Percentiles rank a stretch among this genome's conserved stretches.
phyloP scores from a whole-genome alignment of 1,139 yeast genomes.

The Pichia inconspicua region DNA sequence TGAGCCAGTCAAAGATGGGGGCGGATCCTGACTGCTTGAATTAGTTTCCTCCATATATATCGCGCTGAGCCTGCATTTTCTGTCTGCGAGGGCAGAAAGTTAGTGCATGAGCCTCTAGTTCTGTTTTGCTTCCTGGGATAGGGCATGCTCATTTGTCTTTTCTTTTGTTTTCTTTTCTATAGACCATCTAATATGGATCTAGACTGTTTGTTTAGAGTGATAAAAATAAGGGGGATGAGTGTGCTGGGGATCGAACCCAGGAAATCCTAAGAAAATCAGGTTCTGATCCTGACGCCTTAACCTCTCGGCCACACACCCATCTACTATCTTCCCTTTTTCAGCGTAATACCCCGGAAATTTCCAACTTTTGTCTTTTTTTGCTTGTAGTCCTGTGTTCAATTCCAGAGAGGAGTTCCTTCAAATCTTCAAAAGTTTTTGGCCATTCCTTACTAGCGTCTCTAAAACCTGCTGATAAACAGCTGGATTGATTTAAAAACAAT shows the following conservation, averaged over 20 bases:
- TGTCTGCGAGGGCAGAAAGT: not conserved
- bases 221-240: conserved; percentile 12
- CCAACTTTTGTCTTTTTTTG: not conserved
- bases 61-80: not conserved
- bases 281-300: conserved; percentile 23
- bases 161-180: too few species aligned
- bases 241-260: conserved; percentile 22
- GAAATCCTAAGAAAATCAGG: conserved; percentile 21
- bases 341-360: not conserved
- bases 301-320: conserved; percentile 22
- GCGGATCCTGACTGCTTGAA: too few species aligned
- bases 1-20: not conserved
- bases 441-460: too few species aligned
- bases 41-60: too few species aligned
- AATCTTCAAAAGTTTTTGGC: too few species aligned
- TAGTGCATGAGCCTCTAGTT: not conserved
- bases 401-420: not conserved
- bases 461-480: too few species aligned
- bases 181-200: not conserved
- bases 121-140: not conserved
- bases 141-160: not conserved
- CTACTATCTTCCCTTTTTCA: not conserved
- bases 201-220: not conserved
- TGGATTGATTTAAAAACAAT: too few species aligned
- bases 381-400: not conserved